Percentiles rank a stretch among this genome's conserved stretches.
These are phyloP conservation scores for Monosporascus sp. DNA, from an alignment of 2,329 filamentous ascomycete genomes.

Conservation along the genomic window DNA sequence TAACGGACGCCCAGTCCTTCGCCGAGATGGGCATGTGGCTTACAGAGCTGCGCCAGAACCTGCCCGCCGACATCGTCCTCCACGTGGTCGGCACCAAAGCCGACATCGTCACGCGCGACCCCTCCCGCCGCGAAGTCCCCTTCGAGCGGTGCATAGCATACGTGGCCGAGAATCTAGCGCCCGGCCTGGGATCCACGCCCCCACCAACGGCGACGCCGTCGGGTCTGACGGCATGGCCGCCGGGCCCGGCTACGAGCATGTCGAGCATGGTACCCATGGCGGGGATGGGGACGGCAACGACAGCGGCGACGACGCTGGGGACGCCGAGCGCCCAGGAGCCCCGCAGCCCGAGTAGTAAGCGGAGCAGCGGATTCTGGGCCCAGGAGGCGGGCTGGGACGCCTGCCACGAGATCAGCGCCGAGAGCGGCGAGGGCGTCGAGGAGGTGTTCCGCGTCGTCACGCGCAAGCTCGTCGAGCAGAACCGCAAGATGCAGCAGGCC, in stretches of 20 bases:
- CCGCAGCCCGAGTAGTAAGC: conserved; percentile 57
- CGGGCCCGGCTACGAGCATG: conserved; percentile 22
- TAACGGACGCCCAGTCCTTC: conserved; percentile 81
- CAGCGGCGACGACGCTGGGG: conserved; percentile 35
- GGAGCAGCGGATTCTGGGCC: conserved; percentile 77
- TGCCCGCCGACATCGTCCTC: conserved; percentile 72
- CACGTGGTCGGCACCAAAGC: conserved; percentile 95
- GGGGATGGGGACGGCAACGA: neutral
- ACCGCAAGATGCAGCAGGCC: conserved; percentile 57
- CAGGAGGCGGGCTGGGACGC: conserved; percentile 95
- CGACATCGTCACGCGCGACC: conserved; percentile 83
- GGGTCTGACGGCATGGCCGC: conserved; percentile 23
- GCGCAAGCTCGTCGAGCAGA: conserved; percentile 59
- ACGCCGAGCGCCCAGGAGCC: conserved; percentile 36
- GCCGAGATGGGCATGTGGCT: conserved; percentile 91
- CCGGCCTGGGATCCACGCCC: conserved; percentile 61
- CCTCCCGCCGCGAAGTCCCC: conserved; percentile 72
- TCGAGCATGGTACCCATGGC: conserved; percentile 20
- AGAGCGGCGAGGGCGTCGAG: conserved; percentile 91
- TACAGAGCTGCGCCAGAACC: conserved; percentile 73
- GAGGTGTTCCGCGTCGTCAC: conserved; percentile 80
- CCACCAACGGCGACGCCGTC: conserved; percentile 54
- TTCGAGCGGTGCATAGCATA: conserved; percentile 96
- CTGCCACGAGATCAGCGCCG: conserved; percentile 93
- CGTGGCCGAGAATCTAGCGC: conserved; percentile 84